Evolutionary conservation across 345 rosid species (phyloP), one percentile per base, ranked within the genome.

Genomic region (Murraya paniculata): DNA sequence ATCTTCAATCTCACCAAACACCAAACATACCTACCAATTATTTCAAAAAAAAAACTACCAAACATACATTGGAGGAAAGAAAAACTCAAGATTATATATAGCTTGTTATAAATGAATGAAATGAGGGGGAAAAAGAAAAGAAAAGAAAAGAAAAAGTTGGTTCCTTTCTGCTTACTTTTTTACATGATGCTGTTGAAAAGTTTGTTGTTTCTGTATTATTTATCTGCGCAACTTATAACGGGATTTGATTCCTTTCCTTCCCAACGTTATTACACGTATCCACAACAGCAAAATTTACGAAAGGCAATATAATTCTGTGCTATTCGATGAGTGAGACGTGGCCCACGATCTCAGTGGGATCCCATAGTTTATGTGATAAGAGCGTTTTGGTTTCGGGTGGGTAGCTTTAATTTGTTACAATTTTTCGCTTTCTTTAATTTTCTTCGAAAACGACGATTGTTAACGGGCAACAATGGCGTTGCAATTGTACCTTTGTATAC

Each of bases 221-320:
- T 27, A 11, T 33, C 16, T 60, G 73, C 62, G 14, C 65, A 65
- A 13, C 71, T 24, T 10, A 39, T 71, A 21, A 78, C 57, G 33
- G 72, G 68, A 60, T 65, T 69, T 59, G 70, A 71, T 72, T 67
- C 75, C n/a, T 64, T 69, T 38, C 72, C 79, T 58, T 33, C 28
- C 10, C 13, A 11, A 53, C 3, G 60, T 45, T 56, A 5, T 33
- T 19, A 13, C 58, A 19, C 41, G 67, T 39, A 31, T 28, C 27
- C 41, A 2, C 53, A 24, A 11, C 45, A 35, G 21, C 14, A 62
- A 30, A 11, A 48, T 30, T 56, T n/a, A 55, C 24, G 1, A 69
- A 77, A 62, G 65, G 50, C n/a, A 36, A 25, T 5, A 35, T 16
- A 3, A 73, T 59, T 59, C 53, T 36, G 36, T 58, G 57, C 57